Conservation (phyloP, 768 basidiomycete genomes). For the Tephrocybe sp. region DNA sequence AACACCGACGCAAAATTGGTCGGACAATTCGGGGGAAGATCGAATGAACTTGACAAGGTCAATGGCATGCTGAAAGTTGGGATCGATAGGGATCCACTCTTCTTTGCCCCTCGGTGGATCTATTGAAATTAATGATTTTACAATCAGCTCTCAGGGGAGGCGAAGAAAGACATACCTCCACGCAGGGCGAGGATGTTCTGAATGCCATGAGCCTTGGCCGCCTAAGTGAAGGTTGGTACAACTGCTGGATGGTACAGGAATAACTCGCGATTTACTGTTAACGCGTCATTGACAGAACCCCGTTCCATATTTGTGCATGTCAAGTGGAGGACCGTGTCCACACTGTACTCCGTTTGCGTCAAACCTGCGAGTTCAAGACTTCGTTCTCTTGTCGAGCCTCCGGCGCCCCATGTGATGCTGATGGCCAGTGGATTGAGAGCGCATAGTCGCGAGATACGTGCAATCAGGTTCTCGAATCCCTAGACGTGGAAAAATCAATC, state of each 20-base stretch:
- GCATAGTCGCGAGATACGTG: slow-evolving; percentile 84
- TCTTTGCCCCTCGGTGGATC: slow-evolving; percentile 95
- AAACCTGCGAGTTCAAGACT: slow-evolving; percentile 85
- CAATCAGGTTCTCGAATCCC: slow-evolving; percentile 90
- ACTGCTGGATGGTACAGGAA: slow-evolving; percentile 4
- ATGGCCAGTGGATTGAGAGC: slow-evolving; percentile 78
- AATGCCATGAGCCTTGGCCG: slow-evolving; percentile 79
- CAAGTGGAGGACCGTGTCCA: slow-evolving; percentile 91
- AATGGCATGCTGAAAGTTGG: slow-evolving; percentile 77
- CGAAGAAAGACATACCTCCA: slow-evolving; percentile 59
- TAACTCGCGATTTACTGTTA: slow-evolving; percentile 55
- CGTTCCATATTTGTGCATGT: slow-evolving; percentile 97
- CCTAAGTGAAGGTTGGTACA: slow-evolving; percentile 36
- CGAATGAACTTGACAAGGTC: slow-evolving; percentile 95
- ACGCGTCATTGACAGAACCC: slow-evolving; percentile 82
- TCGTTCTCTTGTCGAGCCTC: slow-evolving; percentile 86
- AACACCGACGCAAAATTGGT: slow-evolving; percentile 92
- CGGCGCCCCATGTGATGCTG: slow-evolving; percentile 97
- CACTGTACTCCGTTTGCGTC: slow-evolving; percentile 67
- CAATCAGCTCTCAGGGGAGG: background rate
- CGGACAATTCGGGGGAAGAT: slow-evolving; percentile 69
- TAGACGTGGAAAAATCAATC: slow-evolving; percentile 28
- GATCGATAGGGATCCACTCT: slow-evolving; percentile 86
- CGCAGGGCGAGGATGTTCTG: slow-evolving; percentile 89
- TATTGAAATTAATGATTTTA: slow-evolving; percentile 26